Base-by-base conservation (phyloP, 305 asterid species). In the Solanum hybrid region DNA sequence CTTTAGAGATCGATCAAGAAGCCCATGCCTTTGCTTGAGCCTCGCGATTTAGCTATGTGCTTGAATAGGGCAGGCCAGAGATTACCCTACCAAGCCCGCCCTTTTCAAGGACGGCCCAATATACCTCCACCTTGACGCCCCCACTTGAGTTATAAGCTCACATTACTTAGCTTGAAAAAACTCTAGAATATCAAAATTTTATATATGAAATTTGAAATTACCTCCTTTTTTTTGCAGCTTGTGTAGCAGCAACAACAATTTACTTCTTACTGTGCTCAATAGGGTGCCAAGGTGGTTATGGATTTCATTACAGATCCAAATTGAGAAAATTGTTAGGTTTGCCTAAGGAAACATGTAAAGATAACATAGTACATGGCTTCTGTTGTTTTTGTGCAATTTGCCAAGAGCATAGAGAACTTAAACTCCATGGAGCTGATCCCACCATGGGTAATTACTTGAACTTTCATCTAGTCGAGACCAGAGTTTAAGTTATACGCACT, bases 331-430 rank as follows among this genome's bases (percentile, higher is more conserved):
- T 84, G 28, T 84, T 84, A 31, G 88, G 75, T 84, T 84, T 84
- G 22, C 42, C 88, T 20, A 31, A 31, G 42, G n/a, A 84, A 84
- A 4, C 29, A 20, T 51, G 88, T 20, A 84, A 84, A 31, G 75
- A 84, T 51, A 51, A 84, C 13, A 28, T 84, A 6, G 31, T 84
- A 1, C 75, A 84, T 51, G 9, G 31, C 0, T 84, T 22, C 7
- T 51, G 88, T 35, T 84, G 88, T 84, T 84, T 84, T 84, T 84
- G 88, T 84, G 88, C 88, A 84, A 31, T 84, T 51, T 84, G 88
- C 4, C 88, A 84, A 84, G 88, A 84, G 39, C 22, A 84, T 84
- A 84, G 88, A 84, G 75, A 84, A 51, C 75, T 51, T 57, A 51
- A 84, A 84, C 42, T 29, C 31, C 88, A 46, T 31, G 88, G 75